phyloP scores from a whole-genome alignment of 495 filamentous ascomycete genomes.

The Talaromyces borbonicus region DNA sequence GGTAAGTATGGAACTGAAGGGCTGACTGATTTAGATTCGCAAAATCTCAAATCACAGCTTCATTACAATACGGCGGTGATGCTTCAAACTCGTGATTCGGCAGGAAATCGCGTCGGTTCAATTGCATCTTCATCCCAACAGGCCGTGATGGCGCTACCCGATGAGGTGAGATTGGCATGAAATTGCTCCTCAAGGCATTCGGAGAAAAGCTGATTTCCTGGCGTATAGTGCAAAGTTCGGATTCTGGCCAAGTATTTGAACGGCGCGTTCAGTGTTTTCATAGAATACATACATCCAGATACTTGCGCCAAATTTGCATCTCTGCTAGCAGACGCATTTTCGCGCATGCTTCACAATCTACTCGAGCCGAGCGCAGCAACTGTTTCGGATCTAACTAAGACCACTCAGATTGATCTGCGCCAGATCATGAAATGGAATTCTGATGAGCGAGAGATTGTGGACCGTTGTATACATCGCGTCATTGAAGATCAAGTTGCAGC shows the following conservation, averaged over 20 bases:
- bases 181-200: constrained; percentile 4
- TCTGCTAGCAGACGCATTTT: constrained; percentile 30
- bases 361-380: neutral
- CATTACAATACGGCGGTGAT: constrained; percentile 33
- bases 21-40: constrained; percentile 8
- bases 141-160: constrained; percentile 24
- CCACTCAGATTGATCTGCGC: constrained; percentile 30
- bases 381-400: constrained; percentile 23
- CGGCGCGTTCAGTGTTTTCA: constrained; percentile 32
- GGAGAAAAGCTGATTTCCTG: constrained; percentile 6
- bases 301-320: constrained; percentile 36
- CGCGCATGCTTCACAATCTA: constrained; percentile 1
- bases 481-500: constrained; percentile 32
- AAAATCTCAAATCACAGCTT: constrained; percentile 8
- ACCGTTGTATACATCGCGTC: constrained; percentile 43
- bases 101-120: constrained; percentile 8
- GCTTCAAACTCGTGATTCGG: constrained; percentile 25
- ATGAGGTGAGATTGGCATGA: constrained; percentile 19
- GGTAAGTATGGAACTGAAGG: neutral
- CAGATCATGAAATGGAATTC: constrained; percentile 35
- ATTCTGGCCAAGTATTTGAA: constrained; percentile 36
- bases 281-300: constrained; percentile 38
- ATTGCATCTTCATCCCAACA: constrained; percentile 12
- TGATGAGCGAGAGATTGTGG: constrained; percentile 18
- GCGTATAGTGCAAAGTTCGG: constrained; percentile 31